These are phyloP conservation scores for Polytolypa hystricis DNA, from an alignment of 2,329 filamentous ascomycete species.

Conservation along the genomic window DNA sequence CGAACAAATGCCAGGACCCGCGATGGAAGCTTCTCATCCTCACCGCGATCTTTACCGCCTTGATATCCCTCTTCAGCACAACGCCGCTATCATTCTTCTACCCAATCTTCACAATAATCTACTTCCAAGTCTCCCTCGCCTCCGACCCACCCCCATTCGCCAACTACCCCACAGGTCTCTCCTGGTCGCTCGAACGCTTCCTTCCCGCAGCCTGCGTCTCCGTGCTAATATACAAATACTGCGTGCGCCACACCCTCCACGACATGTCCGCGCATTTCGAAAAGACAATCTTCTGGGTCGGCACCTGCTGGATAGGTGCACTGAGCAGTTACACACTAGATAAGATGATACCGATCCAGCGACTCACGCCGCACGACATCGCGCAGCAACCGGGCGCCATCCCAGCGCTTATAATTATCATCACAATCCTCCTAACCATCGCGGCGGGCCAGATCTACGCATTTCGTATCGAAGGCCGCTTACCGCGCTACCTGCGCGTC, in stretches of 20 bases:
- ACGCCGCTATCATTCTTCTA: slow-evolving; percentile 43
- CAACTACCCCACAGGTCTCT: slow-evolving; percentile 45
- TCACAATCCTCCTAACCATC: slow-evolving; percentile 40
- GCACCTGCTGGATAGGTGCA: slow-evolving; percentile 49
- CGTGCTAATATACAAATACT: slow-evolving; percentile 46
- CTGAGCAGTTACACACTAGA: slow-evolving; percentile 55
- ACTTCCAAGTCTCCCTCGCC: slow-evolving; percentile 50
- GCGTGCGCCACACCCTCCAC: slow-evolving; percentile 38
- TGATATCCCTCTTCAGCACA: slow-evolving; percentile 47
- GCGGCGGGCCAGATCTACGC: slow-evolving; percentile 46
- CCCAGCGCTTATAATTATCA: slow-evolving; percentile 44
- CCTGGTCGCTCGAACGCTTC: slow-evolving; percentile 45
- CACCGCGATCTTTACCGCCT: slow-evolving; percentile 42
- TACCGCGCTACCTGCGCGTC: slow-evolving; percentile 39
- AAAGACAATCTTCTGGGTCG: slow-evolving; percentile 51
- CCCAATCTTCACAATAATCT: slow-evolving; percentile 44
- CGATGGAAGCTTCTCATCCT: slow-evolving; percentile 48
- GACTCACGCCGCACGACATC: slow-evolving; percentile 51
- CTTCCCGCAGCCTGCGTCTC: slow-evolving; percentile 49
- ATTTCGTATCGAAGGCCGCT: slow-evolving; percentile 47
- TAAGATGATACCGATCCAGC: slow-evolving; percentile 50
- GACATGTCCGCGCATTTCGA: slow-evolving; percentile 47
- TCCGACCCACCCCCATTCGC: slow-evolving; percentile 47
- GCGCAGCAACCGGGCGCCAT: slow-evolving; percentile 50
- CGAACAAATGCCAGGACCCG: slow-evolving; percentile 35